These are phyloP conservation scores for Solanum tarapatanum DNA, from an alignment of 257 asterid species.

Conservation along the genomic window DNA sequence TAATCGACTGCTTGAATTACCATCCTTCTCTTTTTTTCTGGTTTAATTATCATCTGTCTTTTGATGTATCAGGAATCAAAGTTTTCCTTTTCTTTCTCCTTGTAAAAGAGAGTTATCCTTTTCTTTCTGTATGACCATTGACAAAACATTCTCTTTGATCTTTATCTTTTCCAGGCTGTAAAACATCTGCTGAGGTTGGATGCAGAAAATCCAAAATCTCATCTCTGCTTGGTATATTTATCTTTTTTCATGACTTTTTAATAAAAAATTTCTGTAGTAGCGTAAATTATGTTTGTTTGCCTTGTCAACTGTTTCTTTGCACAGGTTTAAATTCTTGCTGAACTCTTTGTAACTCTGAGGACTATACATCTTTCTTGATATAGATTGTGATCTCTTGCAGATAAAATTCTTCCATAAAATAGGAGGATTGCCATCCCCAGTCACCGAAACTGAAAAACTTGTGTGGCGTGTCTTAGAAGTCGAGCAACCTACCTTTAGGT, in stretches of 20 bases:
- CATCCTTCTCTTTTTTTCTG: background rate
- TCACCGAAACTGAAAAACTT: conserved; percentile 61
- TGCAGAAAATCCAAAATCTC: conserved; percentile 66
- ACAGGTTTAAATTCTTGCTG: background rate
- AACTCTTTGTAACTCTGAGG: background rate
- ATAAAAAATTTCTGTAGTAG: background rate
- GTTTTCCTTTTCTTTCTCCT: background rate
- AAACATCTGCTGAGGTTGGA: conserved; percentile 75
- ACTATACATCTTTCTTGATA: background rate
- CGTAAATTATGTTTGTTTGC: background rate
- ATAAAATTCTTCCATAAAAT: conserved; percentile 71
- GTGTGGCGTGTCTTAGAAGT: conserved; percentile 77
- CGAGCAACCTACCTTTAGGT: conserved; percentile 72
- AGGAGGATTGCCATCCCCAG: conserved; percentile 60
- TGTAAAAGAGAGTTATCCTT: background rate
- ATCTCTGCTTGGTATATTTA: conserved; percentile 72
- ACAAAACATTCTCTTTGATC: background rate
- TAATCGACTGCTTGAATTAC: background rate
- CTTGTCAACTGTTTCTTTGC: background rate
- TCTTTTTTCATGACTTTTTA: background rate
- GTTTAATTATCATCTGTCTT: background rate
- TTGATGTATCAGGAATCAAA: background rate
- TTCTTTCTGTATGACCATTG: background rate
- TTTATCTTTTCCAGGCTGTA: conserved; percentile 53
- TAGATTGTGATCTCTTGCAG: conserved; percentile 27